phyloP scores from a whole-genome alignment of 768 basidiomycete species.

The Mycena belliarum region DNA sequence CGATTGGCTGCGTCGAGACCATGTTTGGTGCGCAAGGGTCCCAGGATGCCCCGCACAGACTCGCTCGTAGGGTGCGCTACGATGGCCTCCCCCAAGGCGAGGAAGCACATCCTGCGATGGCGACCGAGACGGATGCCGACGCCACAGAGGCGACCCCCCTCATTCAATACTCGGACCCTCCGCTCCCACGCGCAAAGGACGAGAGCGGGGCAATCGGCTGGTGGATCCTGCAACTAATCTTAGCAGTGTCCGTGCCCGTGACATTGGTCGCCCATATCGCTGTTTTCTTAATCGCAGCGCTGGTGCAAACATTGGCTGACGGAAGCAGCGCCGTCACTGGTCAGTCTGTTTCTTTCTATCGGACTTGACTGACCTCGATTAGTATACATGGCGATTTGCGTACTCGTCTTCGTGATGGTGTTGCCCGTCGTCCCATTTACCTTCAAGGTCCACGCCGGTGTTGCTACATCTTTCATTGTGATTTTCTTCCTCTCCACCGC shows the following conservation, averaged over 20 bases:
- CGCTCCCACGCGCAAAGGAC: slow-evolving; percentile 6
- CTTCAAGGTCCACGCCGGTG: slow-evolving; percentile 42
- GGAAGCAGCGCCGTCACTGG: slow-evolving; percentile 53
- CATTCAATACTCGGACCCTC: slow-evolving; percentile 28
- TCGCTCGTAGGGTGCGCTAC: slow-evolving; percentile 25
- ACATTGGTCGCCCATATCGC: slow-evolving; percentile 54
- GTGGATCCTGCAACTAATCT: slow-evolving; percentile 63
- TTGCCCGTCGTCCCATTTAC: slow-evolving; percentile 68
- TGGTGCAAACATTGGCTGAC: slow-evolving; percentile 62
- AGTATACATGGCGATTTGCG: slow-evolving; percentile 54
- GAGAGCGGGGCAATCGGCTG: slow-evolving; percentile 34
- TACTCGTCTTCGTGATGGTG: slow-evolving; percentile 51
- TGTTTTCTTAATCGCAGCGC: slow-evolving; percentile 45
- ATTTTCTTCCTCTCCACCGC: slow-evolving; percentile 45
- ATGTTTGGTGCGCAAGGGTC: slow-evolving; percentile 19
- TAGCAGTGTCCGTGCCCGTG: slow-evolving; percentile 54
- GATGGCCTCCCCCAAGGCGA: slow-evolving; percentile 25
- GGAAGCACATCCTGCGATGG: slow-evolving; percentile 9
- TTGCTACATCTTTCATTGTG: slow-evolving; percentile 33
- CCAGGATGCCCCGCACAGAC: slow-evolving; percentile 10
- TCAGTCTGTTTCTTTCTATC: slow-evolving; percentile 32
- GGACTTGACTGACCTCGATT: slow-evolving; percentile 3
- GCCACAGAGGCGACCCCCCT: slow-evolving; percentile 63
- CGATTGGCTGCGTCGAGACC: slow-evolving; percentile 39
- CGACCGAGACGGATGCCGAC: slow-evolving; percentile 33